These are phyloP conservation scores for Omphalea diandra DNA, from an alignment of 441 rosid genomes.

Conservation along the genomic window DNA sequence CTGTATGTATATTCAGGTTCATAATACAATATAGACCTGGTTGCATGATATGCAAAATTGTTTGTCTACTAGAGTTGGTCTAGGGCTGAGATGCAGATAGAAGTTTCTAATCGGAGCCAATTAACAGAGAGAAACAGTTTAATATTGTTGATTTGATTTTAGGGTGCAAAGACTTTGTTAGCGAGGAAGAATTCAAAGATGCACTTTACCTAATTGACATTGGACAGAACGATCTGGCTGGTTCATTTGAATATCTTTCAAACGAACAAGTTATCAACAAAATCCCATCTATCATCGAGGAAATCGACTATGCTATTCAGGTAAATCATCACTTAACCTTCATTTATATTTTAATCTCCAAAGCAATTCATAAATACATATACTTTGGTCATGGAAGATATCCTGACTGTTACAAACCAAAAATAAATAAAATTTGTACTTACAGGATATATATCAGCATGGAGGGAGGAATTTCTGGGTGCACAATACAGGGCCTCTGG, in stretches of 20 bases:
- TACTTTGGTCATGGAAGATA: no score
- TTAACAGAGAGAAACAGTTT: no score
- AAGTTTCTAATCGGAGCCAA: no score
- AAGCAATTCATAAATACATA: no score
- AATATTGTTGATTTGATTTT: neutral
- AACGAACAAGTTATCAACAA: constrained; percentile 24
- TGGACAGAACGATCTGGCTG: constrained; percentile 42
- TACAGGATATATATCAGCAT: constrained; percentile 33
- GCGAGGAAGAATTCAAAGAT: constrained; percentile 31
- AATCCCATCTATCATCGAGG: constrained; percentile 29
- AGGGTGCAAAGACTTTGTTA: constrained; percentile 27
- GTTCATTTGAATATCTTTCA: constrained; percentile 23
- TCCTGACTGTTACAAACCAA: no score
- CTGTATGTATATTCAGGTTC: no score
- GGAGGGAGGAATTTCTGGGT: constrained; percentile 66
- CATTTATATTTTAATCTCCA: neutral
- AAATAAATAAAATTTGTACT: neutral
- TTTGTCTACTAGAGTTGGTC: no score
- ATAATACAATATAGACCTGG: no score
- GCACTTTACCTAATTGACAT: constrained; percentile 40
- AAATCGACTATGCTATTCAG: constrained; percentile 29
- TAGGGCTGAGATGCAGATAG: no score
- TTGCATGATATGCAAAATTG: no score
- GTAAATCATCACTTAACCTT: constrained; percentile 14
- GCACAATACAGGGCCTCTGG: constrained; percentile 57